Evolutionary conservation across 306 rosid genomes (phyloP).

Genomic region (Betula pendula): DNA sequence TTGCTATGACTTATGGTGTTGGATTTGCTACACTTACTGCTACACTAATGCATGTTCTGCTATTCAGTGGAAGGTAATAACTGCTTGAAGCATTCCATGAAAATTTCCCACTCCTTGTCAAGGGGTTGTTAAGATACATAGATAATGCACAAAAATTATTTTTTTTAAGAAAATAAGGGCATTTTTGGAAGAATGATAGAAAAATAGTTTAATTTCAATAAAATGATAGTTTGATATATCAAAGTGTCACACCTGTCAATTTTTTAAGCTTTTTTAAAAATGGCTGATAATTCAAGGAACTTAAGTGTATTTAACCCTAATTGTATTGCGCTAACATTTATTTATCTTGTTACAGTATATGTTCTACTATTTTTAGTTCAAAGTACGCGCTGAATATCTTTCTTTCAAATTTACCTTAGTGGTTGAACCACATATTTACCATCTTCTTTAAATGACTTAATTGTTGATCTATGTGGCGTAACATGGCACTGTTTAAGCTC

Average conservation of each 20-base stretch:
- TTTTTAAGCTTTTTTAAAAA: too few relatives aligned
- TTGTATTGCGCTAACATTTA: neutral
- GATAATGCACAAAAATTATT: neutral
- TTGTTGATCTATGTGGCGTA: neutral
- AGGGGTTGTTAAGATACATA: neutral
- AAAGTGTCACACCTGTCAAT: too few relatives aligned
- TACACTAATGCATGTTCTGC: conserved; percentile 69
- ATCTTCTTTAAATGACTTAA: neutral
- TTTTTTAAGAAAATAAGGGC: too few relatives aligned
- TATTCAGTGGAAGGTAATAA: conserved; percentile 69
- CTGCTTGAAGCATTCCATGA: neutral
- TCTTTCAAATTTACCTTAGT: neutral
- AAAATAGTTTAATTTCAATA: too few relatives aligned
- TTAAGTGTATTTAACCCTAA: too few relatives aligned
- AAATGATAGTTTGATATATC: too few relatives aligned
- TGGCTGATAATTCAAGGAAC: too few relatives aligned
- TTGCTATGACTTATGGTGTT: conserved; percentile 73
- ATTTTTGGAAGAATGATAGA: too few relatives aligned
- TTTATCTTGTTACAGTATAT: neutral
- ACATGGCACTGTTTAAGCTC: neutral
- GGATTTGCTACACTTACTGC: conserved; percentile 81
- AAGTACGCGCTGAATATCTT: neutral
- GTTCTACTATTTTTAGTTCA: neutral
- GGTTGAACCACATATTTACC: neutral
- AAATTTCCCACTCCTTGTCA: neutral